phyloP scores from a whole-genome alignment of 2,329 filamentous ascomycete genomes.

The Fusarium udum region DNA sequence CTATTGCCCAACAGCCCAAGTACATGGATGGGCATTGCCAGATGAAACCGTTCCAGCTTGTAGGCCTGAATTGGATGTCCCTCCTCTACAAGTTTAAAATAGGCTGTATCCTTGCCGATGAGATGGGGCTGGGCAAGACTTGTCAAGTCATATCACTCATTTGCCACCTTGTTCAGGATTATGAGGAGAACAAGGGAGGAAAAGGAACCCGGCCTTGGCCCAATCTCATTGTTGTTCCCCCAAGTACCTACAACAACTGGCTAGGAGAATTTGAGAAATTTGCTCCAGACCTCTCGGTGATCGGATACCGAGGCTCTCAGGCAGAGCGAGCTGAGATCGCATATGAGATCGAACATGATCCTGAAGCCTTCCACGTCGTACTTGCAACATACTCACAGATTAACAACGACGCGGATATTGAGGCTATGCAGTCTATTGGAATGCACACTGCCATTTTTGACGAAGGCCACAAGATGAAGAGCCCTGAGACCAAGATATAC shows the following conservation, averaged over 20 bases:
- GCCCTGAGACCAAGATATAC: conserved; percentile 84
- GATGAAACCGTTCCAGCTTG: conserved; percentile 93
- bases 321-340: conserved; percentile 74
- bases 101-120: conserved; percentile 92
- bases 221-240: conserved; percentile 88
- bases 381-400: conserved; percentile 70
- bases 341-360: conserved; percentile 69
- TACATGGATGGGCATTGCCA: conserved; percentile 79
- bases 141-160: conserved; percentile 95
- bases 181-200: conserved; percentile 44
- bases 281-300: conserved; percentile 79
- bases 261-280: conserved; percentile 89
- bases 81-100: conserved; percentile 81
- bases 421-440: conserved; percentile 58
- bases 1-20: conserved; percentile 71
- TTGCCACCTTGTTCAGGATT: conserved; percentile 79
- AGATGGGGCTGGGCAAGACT: conserved; percentile 97
- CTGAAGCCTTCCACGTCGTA: conserved; percentile 71
- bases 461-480: conserved; percentile 94
- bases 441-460: conserved; percentile 79
- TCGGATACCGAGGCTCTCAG: conserved; percentile 74
- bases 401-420: conserved; percentile 59
- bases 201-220: conserved; percentile 64
- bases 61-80: conserved; percentile 93
- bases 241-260: conserved; percentile 97